Conservation (phyloP, 331 rosid genomes). For the Telfairia occidentalis region DNA sequence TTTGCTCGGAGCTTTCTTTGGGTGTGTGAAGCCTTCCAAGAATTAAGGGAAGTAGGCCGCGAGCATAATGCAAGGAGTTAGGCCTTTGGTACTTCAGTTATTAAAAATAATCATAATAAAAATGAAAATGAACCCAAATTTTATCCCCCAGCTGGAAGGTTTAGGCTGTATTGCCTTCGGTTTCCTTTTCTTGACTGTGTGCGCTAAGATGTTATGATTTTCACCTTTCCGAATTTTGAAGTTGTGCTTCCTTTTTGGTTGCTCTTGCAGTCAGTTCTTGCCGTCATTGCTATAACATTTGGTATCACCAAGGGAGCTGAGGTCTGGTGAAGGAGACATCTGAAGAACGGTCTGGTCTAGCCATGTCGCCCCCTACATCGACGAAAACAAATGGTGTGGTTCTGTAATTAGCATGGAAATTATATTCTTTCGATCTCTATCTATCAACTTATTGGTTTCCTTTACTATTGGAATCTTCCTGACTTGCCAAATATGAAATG, state of each 20-base stretch:
- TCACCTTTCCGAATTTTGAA: neutral
- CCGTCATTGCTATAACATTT: slow-evolving; percentile 33
- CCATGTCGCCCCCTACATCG: neutral
- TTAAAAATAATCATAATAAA: neutral
- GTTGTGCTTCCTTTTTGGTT: neutral
- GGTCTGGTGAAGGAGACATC: slow-evolving; percentile 16
- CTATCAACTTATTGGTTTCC: neutral
- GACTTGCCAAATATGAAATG: neutral
- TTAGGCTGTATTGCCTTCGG: neutral
- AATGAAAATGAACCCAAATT: neutral
- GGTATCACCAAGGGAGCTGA: slow-evolving; percentile 30
- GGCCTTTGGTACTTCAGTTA: neutral
- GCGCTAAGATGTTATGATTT: neutral
- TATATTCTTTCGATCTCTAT: neutral
- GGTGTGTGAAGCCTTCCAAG: no score
- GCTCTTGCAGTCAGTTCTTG: slow-evolving; percentile 45
- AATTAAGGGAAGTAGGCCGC: neutral
- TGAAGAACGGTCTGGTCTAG: neutral
- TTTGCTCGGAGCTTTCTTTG: neutral
- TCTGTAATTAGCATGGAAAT: neutral
- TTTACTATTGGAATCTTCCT: neutral
- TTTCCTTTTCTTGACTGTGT: neutral
- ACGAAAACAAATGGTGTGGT: neutral
- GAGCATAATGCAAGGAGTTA: neutral
- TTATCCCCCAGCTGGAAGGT: neutral